These are phyloP conservation scores for Russula sp. DNA, from an alignment of 768 basidiomycete species.

Conservation along the genomic window DNA sequence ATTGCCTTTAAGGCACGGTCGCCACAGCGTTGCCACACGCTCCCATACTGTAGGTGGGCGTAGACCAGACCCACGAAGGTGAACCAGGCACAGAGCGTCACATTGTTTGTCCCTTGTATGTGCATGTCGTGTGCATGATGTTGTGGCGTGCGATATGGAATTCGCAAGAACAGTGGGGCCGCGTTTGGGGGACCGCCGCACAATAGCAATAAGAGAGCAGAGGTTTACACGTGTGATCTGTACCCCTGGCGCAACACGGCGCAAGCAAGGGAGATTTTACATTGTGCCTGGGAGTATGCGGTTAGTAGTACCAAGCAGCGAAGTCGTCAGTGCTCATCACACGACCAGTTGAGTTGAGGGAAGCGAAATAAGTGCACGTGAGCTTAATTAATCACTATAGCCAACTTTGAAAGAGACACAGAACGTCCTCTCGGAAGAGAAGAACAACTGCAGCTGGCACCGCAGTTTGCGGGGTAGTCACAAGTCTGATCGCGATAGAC, in stretches of 20 bases:
- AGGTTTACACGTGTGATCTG: not conserved
- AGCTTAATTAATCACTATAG: no score
- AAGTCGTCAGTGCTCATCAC: not conserved
- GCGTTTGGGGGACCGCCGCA: not conserved
- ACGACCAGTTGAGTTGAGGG: not conserved
- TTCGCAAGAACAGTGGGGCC: not conserved
- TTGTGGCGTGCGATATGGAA: not conserved
- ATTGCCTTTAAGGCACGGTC: not conserved
- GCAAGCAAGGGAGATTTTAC: not conserved
- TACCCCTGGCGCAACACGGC: not conserved
- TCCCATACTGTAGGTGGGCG: not conserved
- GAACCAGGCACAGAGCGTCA: slow-evolving; percentile 1
- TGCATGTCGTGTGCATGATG: not conserved
- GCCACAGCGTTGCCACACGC: not conserved
- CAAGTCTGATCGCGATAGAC: no score
- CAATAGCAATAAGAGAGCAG: not conserved
- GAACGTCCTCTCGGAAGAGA: not conserved
- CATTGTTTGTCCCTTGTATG: not conserved
- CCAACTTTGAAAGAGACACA: not conserved
- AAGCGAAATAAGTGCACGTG: no score
- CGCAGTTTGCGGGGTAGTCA: no score
- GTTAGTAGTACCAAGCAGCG: not conserved
- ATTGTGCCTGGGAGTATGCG: not conserved
- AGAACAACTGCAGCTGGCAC: not conserved
- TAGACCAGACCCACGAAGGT: not conserved